Conservation (phyloP, 345 rosid species). For the Triadica sebifera region DNA sequence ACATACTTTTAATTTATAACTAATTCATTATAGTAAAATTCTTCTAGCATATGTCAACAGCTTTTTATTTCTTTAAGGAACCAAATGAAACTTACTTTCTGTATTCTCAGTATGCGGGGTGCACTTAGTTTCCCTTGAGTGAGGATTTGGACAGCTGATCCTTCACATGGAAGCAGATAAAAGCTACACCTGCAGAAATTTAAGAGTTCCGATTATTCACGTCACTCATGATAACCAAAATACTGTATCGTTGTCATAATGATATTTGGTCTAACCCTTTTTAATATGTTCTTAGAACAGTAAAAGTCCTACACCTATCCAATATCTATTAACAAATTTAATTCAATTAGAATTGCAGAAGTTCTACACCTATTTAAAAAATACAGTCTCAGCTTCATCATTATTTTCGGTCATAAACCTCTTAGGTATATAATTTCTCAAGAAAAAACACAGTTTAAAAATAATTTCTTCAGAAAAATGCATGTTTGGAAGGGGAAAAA, state of each 20-base stretch:
- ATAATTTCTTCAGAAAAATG: neutral
- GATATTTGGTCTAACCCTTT: neutral
- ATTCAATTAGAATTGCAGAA: neutral
- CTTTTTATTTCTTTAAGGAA: neutral
- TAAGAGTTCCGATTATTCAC: slow-evolving; percentile 1
- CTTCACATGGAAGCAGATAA: slow-evolving; percentile 92
- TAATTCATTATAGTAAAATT: neutral
- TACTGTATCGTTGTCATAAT: neutral
- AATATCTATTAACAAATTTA: neutral
- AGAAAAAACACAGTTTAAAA: neutral
- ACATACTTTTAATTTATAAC: neutral
- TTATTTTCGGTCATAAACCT: neutral
- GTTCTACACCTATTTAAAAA: neutral
- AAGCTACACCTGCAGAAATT: slow-evolving; percentile 80
- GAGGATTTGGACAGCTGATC: slow-evolving; percentile 72
- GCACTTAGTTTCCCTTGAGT: slow-evolving; percentile 98
- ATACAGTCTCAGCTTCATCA: neutral
- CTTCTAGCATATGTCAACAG: neutral
- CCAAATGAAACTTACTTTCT: slow-evolving; percentile 60
- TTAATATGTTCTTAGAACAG: neutral
- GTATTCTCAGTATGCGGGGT: slow-evolving; percentile 95
- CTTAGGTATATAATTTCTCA: neutral
- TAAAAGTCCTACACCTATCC: neutral
- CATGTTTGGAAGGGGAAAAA: neutral
- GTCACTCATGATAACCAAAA: neutral